Base-by-base conservation (phyloP, 2,329 filamentous ascomycete species). In the Sphaceloma murrayae region DNA sequence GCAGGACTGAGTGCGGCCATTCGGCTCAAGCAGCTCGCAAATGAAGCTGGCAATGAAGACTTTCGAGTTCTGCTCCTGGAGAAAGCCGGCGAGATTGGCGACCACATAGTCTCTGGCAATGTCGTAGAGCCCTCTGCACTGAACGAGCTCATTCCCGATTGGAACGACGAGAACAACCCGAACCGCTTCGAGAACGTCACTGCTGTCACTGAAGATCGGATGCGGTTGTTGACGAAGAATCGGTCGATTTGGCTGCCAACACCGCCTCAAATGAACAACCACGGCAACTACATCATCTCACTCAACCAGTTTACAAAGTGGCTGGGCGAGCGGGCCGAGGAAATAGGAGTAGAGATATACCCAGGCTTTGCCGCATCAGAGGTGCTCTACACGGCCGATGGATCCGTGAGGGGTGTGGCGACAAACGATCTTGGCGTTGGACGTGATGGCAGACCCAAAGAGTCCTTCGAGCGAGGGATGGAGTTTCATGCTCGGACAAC, bases 231-330 rank as follows among this genome's bases (percentile, higher is more conserved):
- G 49, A 96, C 89, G 34, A 83, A 88, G 67, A 82, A 72, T 44
- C 70, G 71, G 49, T 70, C 87, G 0, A 77, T 94, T 46, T 85
- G 86, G 4, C 70, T 96, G 43, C 91, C 89, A 1, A 78, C 81
- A 9, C 91, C 91, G 33, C 91, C 91, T 22, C 91, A 96, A 68
- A 98, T 98, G 91, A 78, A 88, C 69, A 98, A 98, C 62, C 77
- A 94, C 57, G 91, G 91, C 53, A 98, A 98, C 67, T 96, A 93
- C 64, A 98, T 98, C 53, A 79, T 98, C 58, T 94, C 85, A 58
- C 67, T 98, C 57, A 96, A 93, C 63, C 85, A 96, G 63, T 82
- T 98, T 58, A 83, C 84, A 46, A 93, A 89, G 65, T 98, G 91
- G 91, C 72, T 98, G 2, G 88, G 85, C 38, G 91, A 96, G 62